Base-by-base conservation (phyloP, 2,329 filamentous ascomycete species). In the Hymenotorrendiella dingleyae region DNA sequence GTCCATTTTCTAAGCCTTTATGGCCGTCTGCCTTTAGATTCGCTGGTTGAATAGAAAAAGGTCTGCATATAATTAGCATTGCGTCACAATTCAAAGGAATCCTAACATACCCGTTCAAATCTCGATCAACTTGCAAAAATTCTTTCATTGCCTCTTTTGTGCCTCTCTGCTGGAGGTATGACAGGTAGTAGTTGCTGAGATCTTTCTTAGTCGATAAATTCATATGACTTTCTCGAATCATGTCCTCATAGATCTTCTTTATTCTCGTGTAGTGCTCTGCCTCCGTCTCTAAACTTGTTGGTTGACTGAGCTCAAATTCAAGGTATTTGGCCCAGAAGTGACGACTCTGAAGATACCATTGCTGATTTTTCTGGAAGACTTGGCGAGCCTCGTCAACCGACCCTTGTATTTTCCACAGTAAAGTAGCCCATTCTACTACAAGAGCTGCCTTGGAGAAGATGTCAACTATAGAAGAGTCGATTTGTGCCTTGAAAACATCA, bases 291-390 rank as follows among this genome's bases (percentile, higher is more conserved):
- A 72, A 67, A 48, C 70, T 81, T 1, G 82, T 83, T 9, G 86
- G 84, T 62, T 95, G 90, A 43, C 86, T 80, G 36, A 94, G 71
- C 68, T 98, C 93, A 59, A 98, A 95, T 45, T 84, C 72, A 42
- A 97, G 76, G 72, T 89, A 97, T 58, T 79, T 86, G 54, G 81
- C 73, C 91, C 93, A 98, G 71, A 97, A 97, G 32, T 86, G 72
- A 24, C 81, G 78, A 63, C 89, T 95, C 60, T 93, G 86, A 2
- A 82, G 73, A 61, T 94, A 95, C 72, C 81, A 87, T 60, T 89
- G 81, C 43, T 85, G 74, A 55, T 95, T 91, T 64, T 83, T 84
- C 48, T 80, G 69, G 68, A 91, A 97, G 1, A 95, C 78, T 40
- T 84, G 78, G 21, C 93, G 84, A 28, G 90, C 90, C 56, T 91